phyloP scores from a whole-genome alignment of 768 basidiomycete genomes.

The Boletus speciosus region DNA sequence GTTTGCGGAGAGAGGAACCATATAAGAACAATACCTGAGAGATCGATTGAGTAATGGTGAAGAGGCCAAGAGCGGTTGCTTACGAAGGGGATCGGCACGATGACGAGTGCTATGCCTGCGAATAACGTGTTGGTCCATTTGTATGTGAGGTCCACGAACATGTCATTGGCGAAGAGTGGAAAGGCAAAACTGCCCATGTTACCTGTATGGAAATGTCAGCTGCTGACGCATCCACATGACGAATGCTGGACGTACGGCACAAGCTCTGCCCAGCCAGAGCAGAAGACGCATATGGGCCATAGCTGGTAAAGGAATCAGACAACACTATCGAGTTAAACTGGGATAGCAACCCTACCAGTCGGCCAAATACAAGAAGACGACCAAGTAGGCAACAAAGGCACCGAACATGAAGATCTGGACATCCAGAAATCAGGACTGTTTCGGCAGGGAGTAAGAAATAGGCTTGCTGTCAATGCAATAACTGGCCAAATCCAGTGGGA shows the following conservation, averaged over 20 bases:
- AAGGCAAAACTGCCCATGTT: conserved; percentile 51
- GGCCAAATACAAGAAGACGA: conserved; percentile 56
- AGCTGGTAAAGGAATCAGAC: conserved; percentile 28
- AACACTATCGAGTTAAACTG: not conserved
- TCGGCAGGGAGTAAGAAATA: not conserved
- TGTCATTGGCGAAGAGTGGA: conserved; percentile 57
- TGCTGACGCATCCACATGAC: not conserved
- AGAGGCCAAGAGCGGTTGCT: conserved; percentile 7
- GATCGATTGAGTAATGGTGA: not conserved
- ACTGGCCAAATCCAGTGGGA: conserved; percentile 56
- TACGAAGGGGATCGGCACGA: conserved; percentile 59
- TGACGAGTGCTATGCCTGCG: conserved; percentile 45
- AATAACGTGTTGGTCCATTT: conserved; percentile 59
- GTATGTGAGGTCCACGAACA: conserved; percentile 53
- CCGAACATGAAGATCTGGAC: conserved; percentile 47
- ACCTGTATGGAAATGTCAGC: conserved; percentile 30
- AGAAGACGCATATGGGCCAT: conserved; percentile 60
- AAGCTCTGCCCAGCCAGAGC: conserved; percentile 65
- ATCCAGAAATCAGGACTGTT: not conserved
- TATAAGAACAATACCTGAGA: conserved; percentile 30
- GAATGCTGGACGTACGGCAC: conserved; percentile 38
- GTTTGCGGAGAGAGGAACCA: conserved; percentile 27
- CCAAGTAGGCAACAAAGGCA: conserved; percentile 50
- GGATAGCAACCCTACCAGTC: conserved; percentile 44
- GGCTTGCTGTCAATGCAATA: conserved; percentile 14